phyloP scores from a whole-genome alignment of 2,329 filamentous ascomycete species.

The Aspergillus sclerotialis region DNA sequence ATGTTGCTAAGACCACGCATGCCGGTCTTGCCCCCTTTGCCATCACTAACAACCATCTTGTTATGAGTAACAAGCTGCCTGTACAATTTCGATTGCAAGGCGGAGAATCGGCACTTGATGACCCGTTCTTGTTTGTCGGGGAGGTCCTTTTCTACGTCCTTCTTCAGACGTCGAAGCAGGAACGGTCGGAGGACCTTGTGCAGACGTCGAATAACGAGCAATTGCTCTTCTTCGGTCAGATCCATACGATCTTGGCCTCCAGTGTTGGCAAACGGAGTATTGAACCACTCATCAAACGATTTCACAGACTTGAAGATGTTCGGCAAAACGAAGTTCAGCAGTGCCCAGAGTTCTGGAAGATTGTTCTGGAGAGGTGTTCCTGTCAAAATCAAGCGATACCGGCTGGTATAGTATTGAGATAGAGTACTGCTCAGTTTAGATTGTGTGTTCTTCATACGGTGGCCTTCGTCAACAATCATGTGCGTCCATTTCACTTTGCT shows the following conservation, averaged over 20 bases:
- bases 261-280: slow-evolving; percentile 97
- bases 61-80: slow-evolving; percentile 97
- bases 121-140: slow-evolving; percentile 99
- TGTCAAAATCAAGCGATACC: slow-evolving; percentile 93
- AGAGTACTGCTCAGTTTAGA: slow-evolving; percentile 95
- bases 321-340: slow-evolving; percentile 96
- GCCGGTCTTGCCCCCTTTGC: slow-evolving; percentile 89
- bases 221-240: slow-evolving; percentile 97
- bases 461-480: slow-evolving; percentile 99
- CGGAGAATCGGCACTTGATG: slow-evolving; percentile 98
- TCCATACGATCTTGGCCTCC: slow-evolving; percentile 99
- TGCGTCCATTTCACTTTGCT: slow-evolving; percentile 99
- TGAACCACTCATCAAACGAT: slow-evolving; percentile 99
- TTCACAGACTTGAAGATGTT: slow-evolving; percentile 99
- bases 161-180: slow-evolving; percentile 96
- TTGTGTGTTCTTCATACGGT: slow-evolving; percentile 98
- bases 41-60: slow-evolving; percentile 87
- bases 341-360: slow-evolving; percentile 88
- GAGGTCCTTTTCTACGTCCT: slow-evolving; percentile 97
- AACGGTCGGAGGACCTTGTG: slow-evolving; percentile 97
- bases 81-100: slow-evolving; percentile 87
- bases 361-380: slow-evolving; percentile 98
- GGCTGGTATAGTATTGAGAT: slow-evolving; percentile 87
- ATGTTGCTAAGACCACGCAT: slow-evolving; percentile 97
- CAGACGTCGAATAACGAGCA: slow-evolving; percentile 94